Evolutionary conservation across 495 filamentous ascomycete genomes (phyloP).

Genomic region (Penicillium robsamsonii): DNA sequence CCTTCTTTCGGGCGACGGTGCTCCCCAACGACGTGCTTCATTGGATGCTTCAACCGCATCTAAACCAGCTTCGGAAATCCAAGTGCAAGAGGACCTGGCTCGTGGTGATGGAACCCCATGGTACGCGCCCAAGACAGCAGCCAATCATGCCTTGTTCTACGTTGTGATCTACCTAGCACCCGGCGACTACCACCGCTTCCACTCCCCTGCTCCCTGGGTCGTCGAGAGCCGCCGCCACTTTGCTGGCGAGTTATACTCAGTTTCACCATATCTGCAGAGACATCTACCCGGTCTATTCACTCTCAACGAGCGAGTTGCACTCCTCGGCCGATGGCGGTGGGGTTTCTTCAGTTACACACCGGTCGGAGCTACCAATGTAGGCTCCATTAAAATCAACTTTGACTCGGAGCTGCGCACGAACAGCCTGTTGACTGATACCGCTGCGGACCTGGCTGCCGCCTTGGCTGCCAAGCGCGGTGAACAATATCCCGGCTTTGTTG

Average conservation of each 20-base stretch:
- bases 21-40: constrained; percentile 36
- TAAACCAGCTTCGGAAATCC: constrained; percentile 65
- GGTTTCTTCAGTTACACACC: constrained; percentile 96
- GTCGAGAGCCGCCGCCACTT: constrained; percentile 90
- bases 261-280: constrained; percentile 89
- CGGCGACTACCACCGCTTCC: constrained; percentile 98
- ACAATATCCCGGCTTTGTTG: constrained; percentile 79
- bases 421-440: constrained; percentile 83
- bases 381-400: constrained; percentile 96
- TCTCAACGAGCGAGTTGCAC: constrained; percentile 91
- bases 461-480: constrained; percentile 73
- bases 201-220: constrained; percentile 92
- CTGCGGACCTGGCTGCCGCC: constrained; percentile 76
- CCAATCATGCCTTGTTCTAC: constrained; percentile 76
- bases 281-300: constrained; percentile 93
- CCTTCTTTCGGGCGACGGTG: constrained; percentile 70
- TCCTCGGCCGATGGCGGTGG: constrained; percentile 92
- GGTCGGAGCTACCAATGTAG: constrained; percentile 98
- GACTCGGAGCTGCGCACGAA: constrained; percentile 94
- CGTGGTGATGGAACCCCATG: constrained; percentile 66
- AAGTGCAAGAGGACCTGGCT: constrained; percentile 82
- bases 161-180: constrained; percentile 96
- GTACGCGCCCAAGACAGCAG: constrained; percentile 67
- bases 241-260: constrained; percentile 90
- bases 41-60: constrained; percentile 66